Conservation (phyloP, 116 monocot genomes). For the Phalaenopsis hybrid region DNA sequence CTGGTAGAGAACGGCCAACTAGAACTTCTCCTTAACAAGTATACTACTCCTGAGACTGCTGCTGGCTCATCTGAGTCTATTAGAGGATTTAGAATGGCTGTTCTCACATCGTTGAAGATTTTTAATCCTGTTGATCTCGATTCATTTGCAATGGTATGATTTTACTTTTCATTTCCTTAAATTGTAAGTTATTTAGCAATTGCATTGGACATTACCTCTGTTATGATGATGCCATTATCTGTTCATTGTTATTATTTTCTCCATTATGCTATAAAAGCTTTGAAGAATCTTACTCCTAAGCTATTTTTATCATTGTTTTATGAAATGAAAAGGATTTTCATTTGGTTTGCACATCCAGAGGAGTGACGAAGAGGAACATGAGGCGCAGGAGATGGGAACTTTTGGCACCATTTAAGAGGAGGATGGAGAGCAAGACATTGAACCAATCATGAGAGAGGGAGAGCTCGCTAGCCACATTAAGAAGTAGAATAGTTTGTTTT, state of each 20-base stretch:
- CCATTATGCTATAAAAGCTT: not conserved
- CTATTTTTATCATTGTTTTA: not conserved
- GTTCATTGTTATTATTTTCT: not conserved
- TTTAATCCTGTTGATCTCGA: conserved; percentile 84
- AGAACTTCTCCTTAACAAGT: conserved; percentile 89
- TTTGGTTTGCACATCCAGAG: not conserved
- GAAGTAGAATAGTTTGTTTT: too few species aligned
- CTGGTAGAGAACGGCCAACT: conserved; percentile 93
- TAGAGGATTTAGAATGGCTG: conserved; percentile 90
- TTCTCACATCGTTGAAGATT: conserved; percentile 78
- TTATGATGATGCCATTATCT: not conserved
- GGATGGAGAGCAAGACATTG: too few species aligned
- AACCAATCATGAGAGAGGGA: too few species aligned
- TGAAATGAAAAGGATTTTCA: not conserved
- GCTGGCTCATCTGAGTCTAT: conserved; percentile 54
- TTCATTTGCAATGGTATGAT: conserved; percentile 75
- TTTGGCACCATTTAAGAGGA: too few species aligned
- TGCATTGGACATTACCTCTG: not conserved
- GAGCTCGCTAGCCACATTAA: too few species aligned
- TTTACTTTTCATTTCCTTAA: not conserved
- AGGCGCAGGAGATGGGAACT: too few species aligned
- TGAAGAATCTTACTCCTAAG: not conserved
- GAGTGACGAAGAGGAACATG: not conserved
- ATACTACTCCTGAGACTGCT: conserved; percentile 58
- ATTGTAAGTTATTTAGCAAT: not conserved